Conservation (phyloP, 1,284 basidiomycete species). For the Pseudozyma tsukubaensis region DNA sequence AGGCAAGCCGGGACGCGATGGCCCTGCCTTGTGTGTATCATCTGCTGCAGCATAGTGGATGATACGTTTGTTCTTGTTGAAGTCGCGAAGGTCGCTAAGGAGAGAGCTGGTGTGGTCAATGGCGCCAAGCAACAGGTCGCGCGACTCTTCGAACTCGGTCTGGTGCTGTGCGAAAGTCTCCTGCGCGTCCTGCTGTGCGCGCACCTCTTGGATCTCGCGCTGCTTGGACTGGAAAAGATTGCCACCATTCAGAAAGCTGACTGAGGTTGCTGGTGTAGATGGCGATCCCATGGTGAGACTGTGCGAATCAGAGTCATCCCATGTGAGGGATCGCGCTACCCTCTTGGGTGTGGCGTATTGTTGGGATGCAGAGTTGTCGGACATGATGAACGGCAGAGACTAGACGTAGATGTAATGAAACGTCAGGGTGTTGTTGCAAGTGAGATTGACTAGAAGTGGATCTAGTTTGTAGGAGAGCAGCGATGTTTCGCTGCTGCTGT, state of each 20-base stretch:
- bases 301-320: conserved; percentile 32
- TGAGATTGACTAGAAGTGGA: background rate
- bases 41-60: conserved; percentile 79
- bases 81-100: conserved; percentile 79
- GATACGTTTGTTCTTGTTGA: conserved; percentile 87
- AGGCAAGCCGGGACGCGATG: conserved; percentile 16
- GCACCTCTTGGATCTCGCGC: conserved; percentile 24
- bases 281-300: conserved; percentile 34
- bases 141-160: conserved; percentile 46
- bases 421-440: background rate
- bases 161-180: conserved; percentile 43
- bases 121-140: conserved; percentile 70
- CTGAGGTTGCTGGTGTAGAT: conserved; percentile 21
- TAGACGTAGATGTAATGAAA: background rate
- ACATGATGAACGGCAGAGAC: conserved; percentile 10
- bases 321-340: conserved; percentile 30
- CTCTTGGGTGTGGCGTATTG: conserved; percentile 40
- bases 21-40: conserved; percentile 7
- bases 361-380: conserved; percentile 25
- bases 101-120: conserved; percentile 80
- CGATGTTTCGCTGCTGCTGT: background rate
- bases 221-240: conserved; percentile 36
- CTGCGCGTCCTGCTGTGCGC: conserved; percentile 33
- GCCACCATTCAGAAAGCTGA: conserved; percentile 18
- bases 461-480: background rate